Percentiles rank a stretch among this genome's conserved stretches.
These are phyloP conservation scores for Pilobolus umbonatus DNA, from an alignment of 192 early-diverging fungal genomes.

Conservation along the genomic window DNA sequence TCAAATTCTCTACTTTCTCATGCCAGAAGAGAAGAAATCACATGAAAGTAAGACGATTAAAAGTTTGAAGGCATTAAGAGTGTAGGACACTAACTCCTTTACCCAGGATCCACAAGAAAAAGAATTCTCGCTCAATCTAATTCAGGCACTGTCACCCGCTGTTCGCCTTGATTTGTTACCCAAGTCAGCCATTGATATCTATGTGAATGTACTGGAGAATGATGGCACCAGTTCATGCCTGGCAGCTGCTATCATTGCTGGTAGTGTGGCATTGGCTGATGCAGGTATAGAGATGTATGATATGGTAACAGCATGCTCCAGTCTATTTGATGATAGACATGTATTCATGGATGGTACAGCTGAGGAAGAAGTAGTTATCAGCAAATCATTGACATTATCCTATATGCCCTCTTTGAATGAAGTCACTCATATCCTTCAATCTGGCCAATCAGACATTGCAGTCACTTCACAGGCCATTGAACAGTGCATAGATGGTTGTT, in stretches of 20 bases:
- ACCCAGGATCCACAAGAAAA: conserved; percentile 61
- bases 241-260: conserved; percentile 60
- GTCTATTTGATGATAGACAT: conserved; percentile 27
- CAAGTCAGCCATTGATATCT: conserved; percentile 65
- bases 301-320: conserved; percentile 68
- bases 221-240: conserved; percentile 62
- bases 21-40: conserved; percentile 48
- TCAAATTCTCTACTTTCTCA: conserved; percentile 74
- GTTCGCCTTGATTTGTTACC: conserved; percentile 67
- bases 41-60: conserved; percentile 20
- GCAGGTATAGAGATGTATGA: conserved; percentile 86
- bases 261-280: conserved; percentile 68
- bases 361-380: conserved; percentile 53
- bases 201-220: conserved; percentile 56
- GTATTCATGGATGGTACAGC: conserved; percentile 51
- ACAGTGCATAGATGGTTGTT: conserved; percentile 69
- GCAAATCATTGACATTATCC: conserved; percentile 61
- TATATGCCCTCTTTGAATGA: conserved; percentile 80
- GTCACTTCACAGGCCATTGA: conserved; percentile 58
- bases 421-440: conserved; percentile 73
- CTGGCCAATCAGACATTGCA: conserved; percentile 52
- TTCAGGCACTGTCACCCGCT: conserved; percentile 65
- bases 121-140: conserved; percentile 55
- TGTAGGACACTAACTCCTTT: no score
- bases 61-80: not conserved